A percentile compares a stretch with the other conserved stretches of the same genome.
Evolutionary conservation across 108 stramenopile species (phyloP).

Genomic region (Nitzschia palea): DNA sequence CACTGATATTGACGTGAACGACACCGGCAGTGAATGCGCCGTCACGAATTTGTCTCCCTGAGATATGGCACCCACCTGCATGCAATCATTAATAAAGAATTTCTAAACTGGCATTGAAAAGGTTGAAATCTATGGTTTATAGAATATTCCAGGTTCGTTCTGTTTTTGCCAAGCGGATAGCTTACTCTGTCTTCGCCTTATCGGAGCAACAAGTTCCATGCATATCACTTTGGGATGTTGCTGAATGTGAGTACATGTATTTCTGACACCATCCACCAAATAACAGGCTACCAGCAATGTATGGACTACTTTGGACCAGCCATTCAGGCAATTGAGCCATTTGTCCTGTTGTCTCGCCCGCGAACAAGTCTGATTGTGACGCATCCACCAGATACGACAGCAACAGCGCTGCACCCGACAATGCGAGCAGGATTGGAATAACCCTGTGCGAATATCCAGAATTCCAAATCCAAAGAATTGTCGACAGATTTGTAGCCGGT

Average conservation of each 20-base stretch:
- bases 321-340: not conserved
- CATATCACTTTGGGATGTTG: not conserved
- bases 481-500: constrained; percentile 37
- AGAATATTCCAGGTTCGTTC: too few relatives aligned
- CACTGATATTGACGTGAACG: not conserved
- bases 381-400: constrained; percentile 29
- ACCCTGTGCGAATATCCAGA: not conserved
- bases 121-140: too few relatives aligned
- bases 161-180: too few relatives aligned
- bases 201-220: not conserved
- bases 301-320: not conserved
- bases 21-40: too few relatives aligned
- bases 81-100: too few relatives aligned
- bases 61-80: too few relatives aligned
- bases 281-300: not conserved
- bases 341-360: not conserved
- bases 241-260: too few relatives aligned
- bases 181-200: not conserved
- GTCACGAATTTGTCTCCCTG: too few relatives aligned
- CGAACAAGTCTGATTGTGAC: constrained; percentile 16
- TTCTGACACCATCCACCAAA: not conserved
- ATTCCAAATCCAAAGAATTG: constrained; percentile 8
- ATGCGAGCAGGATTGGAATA: not conserved
- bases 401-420: constrained; percentile 16
- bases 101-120: too few relatives aligned